Conservation (phyloP, 768 basidiomycete genomes). For the Podaxis carcinomalis region DNA sequence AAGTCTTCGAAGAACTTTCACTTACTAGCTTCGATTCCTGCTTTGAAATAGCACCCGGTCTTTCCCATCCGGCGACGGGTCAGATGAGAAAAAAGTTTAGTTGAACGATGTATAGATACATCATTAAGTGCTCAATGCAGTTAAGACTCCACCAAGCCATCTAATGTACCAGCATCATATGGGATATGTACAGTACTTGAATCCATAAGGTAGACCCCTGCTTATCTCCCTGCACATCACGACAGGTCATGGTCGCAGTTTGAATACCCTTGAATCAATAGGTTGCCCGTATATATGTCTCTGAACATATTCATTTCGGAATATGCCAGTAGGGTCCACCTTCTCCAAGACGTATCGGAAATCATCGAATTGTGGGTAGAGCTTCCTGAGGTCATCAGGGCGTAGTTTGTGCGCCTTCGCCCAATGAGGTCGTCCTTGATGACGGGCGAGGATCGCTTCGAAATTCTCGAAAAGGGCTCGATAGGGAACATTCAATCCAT, state of each 20-base stretch:
- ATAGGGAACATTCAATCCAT: constrained; percentile 80
- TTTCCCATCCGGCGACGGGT: background rate
- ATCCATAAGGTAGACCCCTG: background rate
- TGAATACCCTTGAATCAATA: constrained; percentile 38
- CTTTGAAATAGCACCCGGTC: background rate
- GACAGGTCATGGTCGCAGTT: constrained; percentile 21
- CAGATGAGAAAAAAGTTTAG: background rate
- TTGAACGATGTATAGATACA: background rate
- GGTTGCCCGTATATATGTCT: constrained; percentile 77
- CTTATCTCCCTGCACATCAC: constrained; percentile 2
- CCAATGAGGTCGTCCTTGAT: constrained; percentile 92
- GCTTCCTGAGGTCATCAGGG: constrained; percentile 53
- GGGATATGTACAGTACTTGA: constrained; percentile 1
- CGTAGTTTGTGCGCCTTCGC: constrained; percentile 83
- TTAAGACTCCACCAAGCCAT: constrained; percentile 5
- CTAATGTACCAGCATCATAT: background rate
- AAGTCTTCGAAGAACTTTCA: background rate
- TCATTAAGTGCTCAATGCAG: constrained; percentile 1
- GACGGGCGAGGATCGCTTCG: constrained; percentile 60
- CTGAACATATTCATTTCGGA: constrained; percentile 86
- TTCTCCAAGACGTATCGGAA: constrained; percentile 62
- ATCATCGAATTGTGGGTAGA: constrained; percentile 82
- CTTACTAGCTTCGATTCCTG: constrained; percentile 1
- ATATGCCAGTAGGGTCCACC: constrained; percentile 72
- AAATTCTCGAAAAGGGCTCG: constrained; percentile 71